Evolutionary conservation across 2,329 filamentous ascomycete species (phyloP).

Genomic region (Neofusicoccum kwambonambiense): DNA sequence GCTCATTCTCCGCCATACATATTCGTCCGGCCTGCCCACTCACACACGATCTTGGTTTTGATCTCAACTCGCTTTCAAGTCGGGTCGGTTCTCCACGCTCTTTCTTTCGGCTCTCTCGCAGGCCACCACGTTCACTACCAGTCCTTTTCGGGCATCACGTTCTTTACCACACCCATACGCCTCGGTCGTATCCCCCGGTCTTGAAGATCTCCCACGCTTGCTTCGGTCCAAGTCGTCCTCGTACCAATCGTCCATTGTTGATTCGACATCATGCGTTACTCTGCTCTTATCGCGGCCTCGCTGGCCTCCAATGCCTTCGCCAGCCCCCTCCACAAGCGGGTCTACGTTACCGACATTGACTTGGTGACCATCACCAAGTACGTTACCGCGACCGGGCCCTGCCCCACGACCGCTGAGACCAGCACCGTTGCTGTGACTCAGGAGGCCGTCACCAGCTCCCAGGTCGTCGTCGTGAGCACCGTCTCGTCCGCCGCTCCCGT

Average conservation of each 20-base stretch:
- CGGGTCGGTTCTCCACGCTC: conserved; percentile 8
- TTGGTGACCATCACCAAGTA: conserved; percentile 17
- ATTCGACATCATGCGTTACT: conserved; percentile 17
- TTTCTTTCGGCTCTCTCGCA: conserved; percentile 15
- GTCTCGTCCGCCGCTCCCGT: neutral
- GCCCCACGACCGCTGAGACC: neutral
- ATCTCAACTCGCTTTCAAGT: conserved; percentile 7
- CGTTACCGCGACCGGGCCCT: conserved; percentile 11
- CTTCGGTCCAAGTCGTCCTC: neutral
- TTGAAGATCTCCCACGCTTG: conserved; percentile 11
- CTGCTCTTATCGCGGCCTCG: conserved; percentile 17
- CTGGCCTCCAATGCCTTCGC: conserved; percentile 18
- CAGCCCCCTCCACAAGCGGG: conserved; percentile 17
- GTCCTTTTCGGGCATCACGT: conserved; percentile 1
- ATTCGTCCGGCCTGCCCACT: neutral
- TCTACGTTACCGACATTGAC: conserved; percentile 14
- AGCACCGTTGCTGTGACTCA: neutral
- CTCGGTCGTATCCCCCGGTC: conserved; percentile 12
- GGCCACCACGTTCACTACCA: conserved; percentile 10
- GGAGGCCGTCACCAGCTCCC: neutral
- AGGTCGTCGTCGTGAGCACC: neutral
- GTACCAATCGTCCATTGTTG: neutral
- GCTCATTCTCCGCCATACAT: conserved; percentile 5
- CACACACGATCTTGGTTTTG: neutral
- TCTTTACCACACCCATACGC: conserved; percentile 2